These are phyloP conservation scores for Cladosporium sp. DNA, from an alignment of 2,329 filamentous ascomycete species.

Conservation along the genomic window DNA sequence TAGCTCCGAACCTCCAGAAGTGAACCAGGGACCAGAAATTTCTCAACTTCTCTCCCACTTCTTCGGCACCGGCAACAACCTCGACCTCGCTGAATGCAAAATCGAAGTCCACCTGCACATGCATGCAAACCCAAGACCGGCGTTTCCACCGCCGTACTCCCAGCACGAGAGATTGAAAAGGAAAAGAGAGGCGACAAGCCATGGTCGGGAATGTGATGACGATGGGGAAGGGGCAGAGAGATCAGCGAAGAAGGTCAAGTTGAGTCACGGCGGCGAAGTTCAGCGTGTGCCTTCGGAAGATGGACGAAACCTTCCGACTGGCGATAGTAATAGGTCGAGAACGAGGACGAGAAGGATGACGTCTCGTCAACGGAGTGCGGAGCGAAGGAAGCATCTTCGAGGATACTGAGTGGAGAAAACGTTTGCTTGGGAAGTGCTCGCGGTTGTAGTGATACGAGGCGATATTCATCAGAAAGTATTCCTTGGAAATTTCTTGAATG, in stretches of 20 bases:
- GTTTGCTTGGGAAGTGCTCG: neutral
- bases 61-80: neutral
- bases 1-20: neutral
- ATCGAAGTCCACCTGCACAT: constrained; percentile 6
- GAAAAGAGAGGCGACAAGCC: neutral
- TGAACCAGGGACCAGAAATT: neutral
- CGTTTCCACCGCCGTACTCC: neutral
- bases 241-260: constrained; percentile 3
- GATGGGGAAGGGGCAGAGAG: neutral
- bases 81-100: neutral
- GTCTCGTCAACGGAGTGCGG: constrained; percentile 30
- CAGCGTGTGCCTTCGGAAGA: neutral
- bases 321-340: constrained; percentile 1
- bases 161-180: neutral
- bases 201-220: neutral
- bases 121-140: neutral
- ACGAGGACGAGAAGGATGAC: neutral
- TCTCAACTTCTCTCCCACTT: neutral
- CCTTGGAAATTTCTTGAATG: too few species aligned
- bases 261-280: neutral
- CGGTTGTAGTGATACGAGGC: too few species aligned
- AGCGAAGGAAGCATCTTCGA: constrained; percentile 23
- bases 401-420: neutral
- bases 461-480: too few species aligned
- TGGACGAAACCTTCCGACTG: neutral